phyloP scores from a whole-genome alignment of 169 alveolate genomes.

The Perkinsus chesapeaki region DNA sequence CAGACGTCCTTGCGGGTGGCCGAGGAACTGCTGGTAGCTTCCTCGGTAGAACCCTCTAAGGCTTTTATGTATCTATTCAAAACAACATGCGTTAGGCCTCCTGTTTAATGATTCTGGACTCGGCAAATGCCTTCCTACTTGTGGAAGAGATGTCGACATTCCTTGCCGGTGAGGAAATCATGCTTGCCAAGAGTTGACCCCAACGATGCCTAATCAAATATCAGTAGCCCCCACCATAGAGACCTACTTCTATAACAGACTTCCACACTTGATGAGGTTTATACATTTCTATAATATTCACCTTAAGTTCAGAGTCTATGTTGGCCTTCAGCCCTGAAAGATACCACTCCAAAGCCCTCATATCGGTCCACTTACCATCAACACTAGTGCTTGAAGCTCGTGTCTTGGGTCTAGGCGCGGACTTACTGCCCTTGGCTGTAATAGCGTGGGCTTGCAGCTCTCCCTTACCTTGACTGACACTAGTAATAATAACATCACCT shows the following conservation, averaged over 20 bases:
- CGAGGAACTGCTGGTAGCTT: background rate
- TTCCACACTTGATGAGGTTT: background rate
- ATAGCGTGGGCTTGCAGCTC: background rate
- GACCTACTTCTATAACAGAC: background rate
- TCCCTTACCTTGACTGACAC: background rate
- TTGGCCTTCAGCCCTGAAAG: background rate
- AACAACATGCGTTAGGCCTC: no score
- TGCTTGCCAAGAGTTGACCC: background rate
- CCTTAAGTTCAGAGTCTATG: background rate
- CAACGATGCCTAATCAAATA: background rate
- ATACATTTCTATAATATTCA: background rate
- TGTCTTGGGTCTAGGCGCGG: background rate
- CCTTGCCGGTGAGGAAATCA: background rate
- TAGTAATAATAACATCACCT: background rate
- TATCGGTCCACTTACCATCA: background rate
- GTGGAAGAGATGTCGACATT: background rate
- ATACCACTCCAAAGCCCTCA: background rate
- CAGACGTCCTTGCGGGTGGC: background rate
- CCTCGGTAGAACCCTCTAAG: background rate
- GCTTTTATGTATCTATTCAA: background rate
- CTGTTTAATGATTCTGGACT: no score
- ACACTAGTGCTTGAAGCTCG: background rate
- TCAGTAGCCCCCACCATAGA: background rate
- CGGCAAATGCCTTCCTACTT: background rate
- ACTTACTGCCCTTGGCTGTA: background rate